Percentiles rank a stretch among this genome's conserved stretches.
These are phyloP conservation scores for Geotrichum bryndzae DNA, from an alignment of 1,139 yeast species.

Conservation along the genomic window DNA sequence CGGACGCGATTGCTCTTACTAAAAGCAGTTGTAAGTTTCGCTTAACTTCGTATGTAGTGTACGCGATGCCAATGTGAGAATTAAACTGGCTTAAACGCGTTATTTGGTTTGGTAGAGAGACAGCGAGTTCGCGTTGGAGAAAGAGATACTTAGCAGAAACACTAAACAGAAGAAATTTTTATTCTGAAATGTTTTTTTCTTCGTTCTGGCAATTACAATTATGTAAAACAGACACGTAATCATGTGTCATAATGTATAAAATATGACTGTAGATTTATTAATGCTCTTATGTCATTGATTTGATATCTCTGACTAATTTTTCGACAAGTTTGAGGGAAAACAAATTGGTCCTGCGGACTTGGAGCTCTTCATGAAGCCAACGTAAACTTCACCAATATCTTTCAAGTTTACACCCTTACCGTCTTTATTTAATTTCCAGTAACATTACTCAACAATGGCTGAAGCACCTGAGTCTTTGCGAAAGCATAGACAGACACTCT, in stretches of 20 bases:
- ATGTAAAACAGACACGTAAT: neutral
- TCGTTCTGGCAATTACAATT: neutral
- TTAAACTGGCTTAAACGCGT: neutral
- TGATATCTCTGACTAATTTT: neutral
- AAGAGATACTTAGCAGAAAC: neutral
- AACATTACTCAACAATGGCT: neutral
- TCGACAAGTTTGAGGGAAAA: neutral
- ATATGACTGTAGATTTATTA: too few relatives aligned
- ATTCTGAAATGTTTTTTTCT: neutral
- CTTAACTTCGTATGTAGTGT: neutral
- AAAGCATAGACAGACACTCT: constrained; percentile 31
- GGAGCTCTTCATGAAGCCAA: neutral
- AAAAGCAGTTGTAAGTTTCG: neutral
- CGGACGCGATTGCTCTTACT: neutral
- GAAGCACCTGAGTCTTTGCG: constrained; percentile 28
- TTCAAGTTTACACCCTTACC: neutral
- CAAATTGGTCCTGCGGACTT: neutral
- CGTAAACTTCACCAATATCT: neutral
- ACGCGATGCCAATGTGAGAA: neutral
- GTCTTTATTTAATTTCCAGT: neutral
- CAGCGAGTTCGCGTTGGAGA: neutral
- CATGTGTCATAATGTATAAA: neutral
- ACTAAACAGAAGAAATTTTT: neutral
- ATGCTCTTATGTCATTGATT: neutral
- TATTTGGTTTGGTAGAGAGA: neutral